phyloP scores from a whole-genome alignment of 108 stramenopile genomes.

The Skeletonema marinoi region DNA sequence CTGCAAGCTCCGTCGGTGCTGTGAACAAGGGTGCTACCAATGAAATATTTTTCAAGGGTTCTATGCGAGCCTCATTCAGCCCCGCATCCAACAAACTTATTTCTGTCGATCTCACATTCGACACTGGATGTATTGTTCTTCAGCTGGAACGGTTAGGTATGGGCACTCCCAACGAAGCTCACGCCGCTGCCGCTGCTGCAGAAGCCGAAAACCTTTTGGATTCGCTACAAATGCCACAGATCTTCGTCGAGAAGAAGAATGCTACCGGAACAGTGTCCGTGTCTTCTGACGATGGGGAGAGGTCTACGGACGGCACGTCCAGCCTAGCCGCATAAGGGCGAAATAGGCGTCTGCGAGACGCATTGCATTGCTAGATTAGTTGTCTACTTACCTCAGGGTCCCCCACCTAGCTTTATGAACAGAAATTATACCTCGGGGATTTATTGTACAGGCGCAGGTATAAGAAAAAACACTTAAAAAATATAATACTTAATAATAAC shows the following conservation, averaged over 20 bases:
- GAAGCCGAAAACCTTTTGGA: constrained; percentile 82
- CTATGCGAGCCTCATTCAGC: constrained; percentile 65
- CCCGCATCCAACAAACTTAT: constrained; percentile 88
- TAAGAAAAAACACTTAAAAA: background rate
- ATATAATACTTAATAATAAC: background rate
- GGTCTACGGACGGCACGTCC: constrained; percentile 18
- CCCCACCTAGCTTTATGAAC: background rate
- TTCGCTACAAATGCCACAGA: constrained; percentile 61
- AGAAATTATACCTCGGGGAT: background rate
- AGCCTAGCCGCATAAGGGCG: background rate
- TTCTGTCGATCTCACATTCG: constrained; percentile 68
- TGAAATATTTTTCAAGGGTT: constrained; percentile 66
- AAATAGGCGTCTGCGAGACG: background rate
- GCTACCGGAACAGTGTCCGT: constrained; percentile 27
- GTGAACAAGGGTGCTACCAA: constrained; percentile 45
- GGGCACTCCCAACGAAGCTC: constrained; percentile 8
- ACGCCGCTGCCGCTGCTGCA: constrained; percentile 28
- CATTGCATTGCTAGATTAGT: constrained; percentile 1
- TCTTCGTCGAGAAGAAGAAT: constrained; percentile 21
- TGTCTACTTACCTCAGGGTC: background rate
- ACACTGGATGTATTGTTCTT: constrained; percentile 56
- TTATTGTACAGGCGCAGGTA: background rate
- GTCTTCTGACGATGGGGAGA: constrained; percentile 42
- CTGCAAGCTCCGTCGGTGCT: constrained; percentile 55
- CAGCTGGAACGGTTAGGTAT: constrained; percentile 53